Evolutionary conservation across 1,284 basidiomycete genomes (phyloP), one percentile per base, ranked within the genome.

Genomic region (Afroboletus lepidellus): DNA sequence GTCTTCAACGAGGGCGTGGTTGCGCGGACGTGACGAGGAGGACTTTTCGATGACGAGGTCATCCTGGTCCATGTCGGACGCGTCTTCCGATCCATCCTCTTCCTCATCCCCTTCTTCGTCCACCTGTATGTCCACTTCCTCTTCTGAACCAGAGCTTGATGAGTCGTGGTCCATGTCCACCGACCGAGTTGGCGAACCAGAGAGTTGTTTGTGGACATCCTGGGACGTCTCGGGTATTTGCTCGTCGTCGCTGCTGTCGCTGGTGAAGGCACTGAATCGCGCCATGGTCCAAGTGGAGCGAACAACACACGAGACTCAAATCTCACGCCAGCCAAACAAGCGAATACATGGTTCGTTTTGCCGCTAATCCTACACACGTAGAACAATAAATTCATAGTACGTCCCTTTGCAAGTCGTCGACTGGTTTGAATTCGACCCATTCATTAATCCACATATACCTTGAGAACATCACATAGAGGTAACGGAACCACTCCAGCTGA

Each of bases 391-490:
- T 13, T n/a, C 11, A 30, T 12, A 6, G 11, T 38, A 8, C 36
- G 12, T 13, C 43, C 50, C 45, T 41, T 29, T 38, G 30, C 38
- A 52, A 21, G 16, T 50, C 15, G 24, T 50, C 46, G 27, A 33
- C 20, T 11, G 54, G 23, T 32, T 39, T 15, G 36, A 67, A 16
- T 39, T 83, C 76, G 8, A 78, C 72, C 77, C 92, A 87, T 58
- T 91, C 84, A 58, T 95, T 94, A 41, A 91, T 83, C 93, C 93
- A 97, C 87, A 97, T 89, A 64, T 96, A 94, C 56, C 88, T 77
- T 29, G 92, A 94, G 62, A 88, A 88, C n/a, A 71, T 57, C 30
- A 96, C 77, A 63, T 95, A 94, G 45, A 94, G 72, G 80, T 85
- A 92, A 44, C 94, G 80, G 73, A 94, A 97, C 94, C 94, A 97